Evolutionary conservation across 805 yeast genomes (phyloP).

Genomic region (Zygosaccharomyces bisporus): DNA sequence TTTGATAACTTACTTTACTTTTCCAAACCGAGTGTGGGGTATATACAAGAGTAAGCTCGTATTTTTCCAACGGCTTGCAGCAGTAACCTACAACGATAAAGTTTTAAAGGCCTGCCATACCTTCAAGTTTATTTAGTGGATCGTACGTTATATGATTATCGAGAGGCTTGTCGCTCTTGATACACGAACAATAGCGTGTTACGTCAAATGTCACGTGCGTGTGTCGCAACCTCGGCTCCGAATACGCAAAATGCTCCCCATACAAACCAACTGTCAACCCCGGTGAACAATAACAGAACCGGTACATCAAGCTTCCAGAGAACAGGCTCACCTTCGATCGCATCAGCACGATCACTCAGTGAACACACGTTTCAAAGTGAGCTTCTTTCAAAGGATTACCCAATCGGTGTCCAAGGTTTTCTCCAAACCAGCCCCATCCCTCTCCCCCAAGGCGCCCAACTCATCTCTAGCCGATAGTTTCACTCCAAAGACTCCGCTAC

Average conservation of each 20-base stretch:
- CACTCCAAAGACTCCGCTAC: not conserved
- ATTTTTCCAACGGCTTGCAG: too few species aligned
- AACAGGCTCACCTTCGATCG: not conserved
- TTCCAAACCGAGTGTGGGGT: too few species aligned
- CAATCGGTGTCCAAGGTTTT: constrained; percentile 17
- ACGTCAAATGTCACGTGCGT: too few species aligned
- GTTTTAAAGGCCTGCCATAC: too few species aligned
- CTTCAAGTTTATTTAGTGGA: too few species aligned
- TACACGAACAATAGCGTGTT: too few species aligned
- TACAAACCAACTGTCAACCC: constrained; percentile 1
- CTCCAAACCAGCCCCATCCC: constrained; percentile 14
- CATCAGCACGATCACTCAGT: constrained; percentile 1
- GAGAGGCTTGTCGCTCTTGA: too few species aligned
- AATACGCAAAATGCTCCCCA: not conserved
- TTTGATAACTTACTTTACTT: too few species aligned
- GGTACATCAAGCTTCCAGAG: not conserved
- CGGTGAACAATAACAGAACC: not conserved
- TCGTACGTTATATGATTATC: too few species aligned
- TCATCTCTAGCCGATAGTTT: constrained; percentile 5
- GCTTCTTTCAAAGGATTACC: constrained; percentile 13
- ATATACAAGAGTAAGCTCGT: too few species aligned
- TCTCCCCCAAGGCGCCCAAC: constrained; percentile 6
- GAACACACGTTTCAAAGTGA: constrained; percentile 15
- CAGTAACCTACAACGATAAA: too few species aligned
- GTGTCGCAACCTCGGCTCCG: constrained; percentile 6